Evolutionary conservation across 2,329 filamentous ascomycete genomes (phyloP).

Genomic region (Beauveria asiatica): DNA sequence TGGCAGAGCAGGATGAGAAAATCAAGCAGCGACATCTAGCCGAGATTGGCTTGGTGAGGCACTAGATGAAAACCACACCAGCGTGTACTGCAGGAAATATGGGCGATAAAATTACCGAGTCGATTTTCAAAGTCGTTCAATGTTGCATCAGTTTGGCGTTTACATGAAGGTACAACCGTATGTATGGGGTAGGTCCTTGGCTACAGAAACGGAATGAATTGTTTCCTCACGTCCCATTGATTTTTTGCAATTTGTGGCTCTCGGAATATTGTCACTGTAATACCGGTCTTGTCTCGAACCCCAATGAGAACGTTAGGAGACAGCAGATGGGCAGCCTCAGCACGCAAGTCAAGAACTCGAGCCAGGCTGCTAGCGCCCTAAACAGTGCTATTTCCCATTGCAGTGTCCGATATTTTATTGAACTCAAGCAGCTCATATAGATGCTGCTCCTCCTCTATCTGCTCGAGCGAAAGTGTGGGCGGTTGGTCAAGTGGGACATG

Average conservation of each 20-base stretch:
- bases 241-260: conserved; percentile 17
- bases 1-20: conserved; percentile 76
- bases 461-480: neutral
- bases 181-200: no score
- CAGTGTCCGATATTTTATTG: neutral
- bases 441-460: neutral
- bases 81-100: neutral
- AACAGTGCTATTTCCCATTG: neutral
- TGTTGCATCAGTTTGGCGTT: neutral
- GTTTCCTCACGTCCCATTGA: conserved; percentile 22
- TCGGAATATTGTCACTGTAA: conserved; percentile 23
- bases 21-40: conserved; percentile 70
- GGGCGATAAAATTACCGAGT: neutral
- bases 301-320: conserved; percentile 23
- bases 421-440: neutral
- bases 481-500: neutral
- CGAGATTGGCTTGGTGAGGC: conserved; percentile 13
- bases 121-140: no score
- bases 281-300: conserved; percentile 16
- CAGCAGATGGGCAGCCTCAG: conserved; percentile 13
- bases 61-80: neutral
- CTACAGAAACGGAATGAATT: conserved; percentile 17
- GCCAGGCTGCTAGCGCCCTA: neutral
- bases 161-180: neutral
- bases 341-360: neutral